phyloP scores from a whole-genome alignment of 768 basidiomycete genomes.

The Kwoniella europaea region DNA sequence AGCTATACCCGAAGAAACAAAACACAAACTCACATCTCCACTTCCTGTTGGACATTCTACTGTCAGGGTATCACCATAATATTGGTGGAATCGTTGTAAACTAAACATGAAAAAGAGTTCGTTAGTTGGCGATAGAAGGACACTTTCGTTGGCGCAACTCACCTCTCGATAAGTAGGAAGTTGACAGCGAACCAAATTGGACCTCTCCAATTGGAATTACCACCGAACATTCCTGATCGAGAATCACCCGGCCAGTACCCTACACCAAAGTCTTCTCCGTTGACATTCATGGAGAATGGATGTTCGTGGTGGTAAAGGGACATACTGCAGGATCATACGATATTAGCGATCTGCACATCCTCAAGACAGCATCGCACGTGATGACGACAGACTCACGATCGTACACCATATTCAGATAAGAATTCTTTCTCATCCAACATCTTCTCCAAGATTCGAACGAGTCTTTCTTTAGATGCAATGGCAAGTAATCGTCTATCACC shows the following conservation, averaged over 20 bases:
- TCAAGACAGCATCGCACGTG: not conserved
- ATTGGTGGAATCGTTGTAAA: conserved; percentile 90
- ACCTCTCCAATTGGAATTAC: conserved; percentile 98
- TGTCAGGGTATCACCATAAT: conserved; percentile 88
- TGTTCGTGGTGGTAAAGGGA: conserved; percentile 87
- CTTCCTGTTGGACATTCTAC: conserved; percentile 96
- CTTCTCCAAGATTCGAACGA: conserved; percentile 85
- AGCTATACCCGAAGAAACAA: not conserved
- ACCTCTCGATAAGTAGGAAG: conserved; percentile 86
- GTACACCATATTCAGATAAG: conserved; percentile 89
- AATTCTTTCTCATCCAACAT: conserved; percentile 99
- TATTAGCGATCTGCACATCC: not conserved
- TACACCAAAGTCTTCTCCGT: conserved; percentile 89
- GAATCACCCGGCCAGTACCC: conserved; percentile 99
- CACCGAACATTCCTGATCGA: conserved; percentile 74
- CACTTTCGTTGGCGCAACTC: conserved; percentile 1
- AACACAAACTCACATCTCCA: conserved; percentile 67
- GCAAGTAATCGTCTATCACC: conserved; percentile 87
- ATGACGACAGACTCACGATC: conserved; percentile 71
- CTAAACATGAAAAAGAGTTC: conserved; percentile 6
- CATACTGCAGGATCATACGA: conserved; percentile 62
- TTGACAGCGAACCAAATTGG: conserved; percentile 90
- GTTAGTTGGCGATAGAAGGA: not conserved
- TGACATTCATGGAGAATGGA: conserved; percentile 93
- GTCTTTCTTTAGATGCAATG: conserved; percentile 85